Evolutionary conservation across 805 yeast species (phyloP), one percentile per base, ranked within the genome.

Genomic region (Saccharomycopsis synnaedendra): DNA sequence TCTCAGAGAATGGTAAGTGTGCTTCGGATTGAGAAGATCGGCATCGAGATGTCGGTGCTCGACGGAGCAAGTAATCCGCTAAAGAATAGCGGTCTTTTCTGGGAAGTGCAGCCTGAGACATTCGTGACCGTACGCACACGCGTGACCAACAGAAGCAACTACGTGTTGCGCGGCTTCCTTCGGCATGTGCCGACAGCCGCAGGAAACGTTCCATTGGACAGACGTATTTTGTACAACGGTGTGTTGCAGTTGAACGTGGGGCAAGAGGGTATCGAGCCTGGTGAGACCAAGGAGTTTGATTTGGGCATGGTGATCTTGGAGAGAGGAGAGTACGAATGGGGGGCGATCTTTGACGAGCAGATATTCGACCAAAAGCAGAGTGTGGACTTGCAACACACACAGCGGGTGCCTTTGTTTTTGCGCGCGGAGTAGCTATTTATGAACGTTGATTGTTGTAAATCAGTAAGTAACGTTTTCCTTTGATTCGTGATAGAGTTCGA

Each of bases 301-400:
- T 59, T 83, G 38, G 77, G 85, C 5, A 73, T 81, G 43, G 71
- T 81, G 19, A 74, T 86, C 4, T 64, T 89, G 37, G 89, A 84
- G 47, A 71, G 71, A 41, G 97, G 97, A 1, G 81, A 76, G 43
- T 88, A 81, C 59, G 93, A 85, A 60, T 81, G 95, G 82, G 86
- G 89, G 1, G 73, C 75, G 0, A 61, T 78, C 9, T 67, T 78
- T 53, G 84, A 80, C 47, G 75, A 71, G 48, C 53, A 63, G 49
- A 63, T 55, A 1, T 60, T 57, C 9, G 54, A 52, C 37, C 53
- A 19, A 3, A 45, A 44, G 29, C 31, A 44, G n/a, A 52, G 52
- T 27, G 54, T 51, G 2, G 70, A 63, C 27, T 57, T 60, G 6
- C 72, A 69, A 46, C 65, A 67, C 48, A 54, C 66, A 3, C 68